Evolutionary conservation across 169 alveolate genomes (phyloP), one percentile per base, ranked within the genome.

Genomic region (Cryptosporidium canis): DNA sequence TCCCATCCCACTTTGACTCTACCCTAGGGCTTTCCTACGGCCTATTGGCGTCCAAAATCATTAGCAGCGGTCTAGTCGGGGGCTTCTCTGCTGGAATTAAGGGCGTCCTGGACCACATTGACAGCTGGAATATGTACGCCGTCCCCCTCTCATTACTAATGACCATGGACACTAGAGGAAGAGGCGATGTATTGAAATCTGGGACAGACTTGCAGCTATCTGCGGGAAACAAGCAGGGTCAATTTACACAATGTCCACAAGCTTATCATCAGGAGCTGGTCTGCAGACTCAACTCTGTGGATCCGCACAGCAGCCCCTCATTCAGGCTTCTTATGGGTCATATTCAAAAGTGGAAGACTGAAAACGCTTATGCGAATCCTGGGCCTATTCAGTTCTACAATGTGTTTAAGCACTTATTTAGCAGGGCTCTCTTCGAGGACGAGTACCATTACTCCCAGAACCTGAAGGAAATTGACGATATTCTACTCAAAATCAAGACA

Each of bases 371-470:
- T 92, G 94, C 94, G 83, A 97, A 97, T 85, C 99, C 99, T 3
- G 99, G 99, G 27, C 99, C 99, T 21, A 96, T 97, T 27, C 97
- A 97, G 92, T 97, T 94, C 93, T 92, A 67, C 67, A 98, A 97
- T 56, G 83, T 83, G 12, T 95, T 94, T 27, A 83, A 94, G 6
- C 67, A 91, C n/a, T 77, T 93, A 55, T 94, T 94, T 44, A 96
- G 94, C 92, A 90, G 95, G 56, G 92, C 95, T 16, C 85, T 96
- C 63, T 90, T 92, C 64, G 95, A 93, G 48, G 96, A 95, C 83
- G 96, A 96, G 45, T 94, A 96, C 11, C 93, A 92, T 84, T 96
- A 96, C 83, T 91, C 93, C 33, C 95, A 92, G 83, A 95, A 93
- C 94, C 84, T 96, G 47, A 92, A 95, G 12, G 93, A 94, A 67